These are phyloP conservation scores for Auricularia sp. DNA, from an alignment of 768 basidiomycete species.

Conservation along the genomic window DNA sequence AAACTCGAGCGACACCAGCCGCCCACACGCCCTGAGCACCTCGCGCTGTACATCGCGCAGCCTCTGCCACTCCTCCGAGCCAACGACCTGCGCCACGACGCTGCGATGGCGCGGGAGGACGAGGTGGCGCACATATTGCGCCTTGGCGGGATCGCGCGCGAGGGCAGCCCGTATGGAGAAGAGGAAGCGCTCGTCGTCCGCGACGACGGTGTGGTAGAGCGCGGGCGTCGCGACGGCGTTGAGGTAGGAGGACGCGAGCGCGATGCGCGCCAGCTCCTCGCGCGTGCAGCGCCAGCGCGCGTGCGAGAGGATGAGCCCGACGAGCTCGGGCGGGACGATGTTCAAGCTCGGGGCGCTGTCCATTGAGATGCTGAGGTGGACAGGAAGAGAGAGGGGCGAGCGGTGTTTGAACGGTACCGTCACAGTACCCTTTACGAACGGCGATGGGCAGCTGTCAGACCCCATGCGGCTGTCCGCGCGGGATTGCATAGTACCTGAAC, in stretches of 20 bases:
- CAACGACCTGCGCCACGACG: background rate
- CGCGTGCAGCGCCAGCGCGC: background rate
- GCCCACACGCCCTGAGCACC: background rate
- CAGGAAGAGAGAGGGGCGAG: too few relatives aligned
- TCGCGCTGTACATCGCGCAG: background rate
- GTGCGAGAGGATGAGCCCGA: background rate
- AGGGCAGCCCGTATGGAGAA: background rate
- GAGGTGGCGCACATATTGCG: background rate
- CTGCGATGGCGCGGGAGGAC: background rate
- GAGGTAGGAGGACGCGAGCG: background rate
- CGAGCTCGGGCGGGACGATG: background rate
- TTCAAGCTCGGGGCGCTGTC: too few relatives aligned
- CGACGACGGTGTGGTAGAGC: background rate
- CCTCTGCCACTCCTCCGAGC: background rate
- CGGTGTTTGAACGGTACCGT: too few relatives aligned
- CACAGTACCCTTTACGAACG: too few relatives aligned
- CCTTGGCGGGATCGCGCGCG: background rate
- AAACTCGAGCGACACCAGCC: background rate
- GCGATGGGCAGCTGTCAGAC: too few relatives aligned
- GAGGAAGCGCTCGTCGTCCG: background rate
- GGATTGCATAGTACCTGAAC: too few relatives aligned
- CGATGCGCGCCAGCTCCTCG: background rate
- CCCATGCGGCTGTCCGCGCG: too few relatives aligned
- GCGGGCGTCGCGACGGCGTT: background rate
- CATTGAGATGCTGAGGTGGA: too few relatives aligned